These are phyloP conservation scores for Glycine soja DNA, from an alignment of 306 rosid species.

Conservation along the genomic window DNA sequence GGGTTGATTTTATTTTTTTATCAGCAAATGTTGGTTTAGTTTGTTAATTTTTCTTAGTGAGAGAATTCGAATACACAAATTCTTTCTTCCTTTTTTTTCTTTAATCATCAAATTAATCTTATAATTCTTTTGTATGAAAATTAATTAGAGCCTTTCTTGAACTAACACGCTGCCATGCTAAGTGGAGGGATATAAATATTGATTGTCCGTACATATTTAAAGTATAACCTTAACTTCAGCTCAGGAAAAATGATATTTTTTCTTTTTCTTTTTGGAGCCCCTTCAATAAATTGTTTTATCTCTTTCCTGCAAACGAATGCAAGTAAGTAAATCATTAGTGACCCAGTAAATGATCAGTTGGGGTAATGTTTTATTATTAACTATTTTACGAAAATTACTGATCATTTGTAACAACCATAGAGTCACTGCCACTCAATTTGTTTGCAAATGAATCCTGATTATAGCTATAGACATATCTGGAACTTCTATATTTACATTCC, in stretches of 20 bases:
- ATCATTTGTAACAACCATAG: constrained; percentile 29
- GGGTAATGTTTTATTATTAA: background rate
- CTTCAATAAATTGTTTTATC: background rate
- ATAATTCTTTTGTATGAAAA: no score
- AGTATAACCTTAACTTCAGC: background rate
- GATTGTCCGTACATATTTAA: background rate
- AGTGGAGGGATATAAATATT: background rate
- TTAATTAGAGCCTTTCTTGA: background rate
- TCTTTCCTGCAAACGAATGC: constrained; percentile 3
- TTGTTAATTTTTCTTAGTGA: no score
- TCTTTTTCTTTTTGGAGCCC: background rate
- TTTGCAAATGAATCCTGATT: constrained; percentile 21
- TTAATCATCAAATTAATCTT: no score
- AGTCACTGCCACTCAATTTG: constrained; percentile 8
- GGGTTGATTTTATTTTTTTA: background rate
- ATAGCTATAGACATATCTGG: constrained; percentile 13
- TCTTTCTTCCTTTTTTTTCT: no score
- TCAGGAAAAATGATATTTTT: background rate
- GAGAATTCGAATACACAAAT: no score
- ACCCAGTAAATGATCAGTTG: constrained; percentile 9
- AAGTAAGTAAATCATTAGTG: constrained; percentile 6
- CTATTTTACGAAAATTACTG: constrained; percentile 37
- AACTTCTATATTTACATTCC: constrained; percentile 33
- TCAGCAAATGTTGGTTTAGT: no score
- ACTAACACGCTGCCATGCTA: background rate